Percentiles rank a stretch among this genome's conserved stretches.
Conservation (phyloP, 1,139 yeast species). For the Geotrichum carabidarum region DNA sequence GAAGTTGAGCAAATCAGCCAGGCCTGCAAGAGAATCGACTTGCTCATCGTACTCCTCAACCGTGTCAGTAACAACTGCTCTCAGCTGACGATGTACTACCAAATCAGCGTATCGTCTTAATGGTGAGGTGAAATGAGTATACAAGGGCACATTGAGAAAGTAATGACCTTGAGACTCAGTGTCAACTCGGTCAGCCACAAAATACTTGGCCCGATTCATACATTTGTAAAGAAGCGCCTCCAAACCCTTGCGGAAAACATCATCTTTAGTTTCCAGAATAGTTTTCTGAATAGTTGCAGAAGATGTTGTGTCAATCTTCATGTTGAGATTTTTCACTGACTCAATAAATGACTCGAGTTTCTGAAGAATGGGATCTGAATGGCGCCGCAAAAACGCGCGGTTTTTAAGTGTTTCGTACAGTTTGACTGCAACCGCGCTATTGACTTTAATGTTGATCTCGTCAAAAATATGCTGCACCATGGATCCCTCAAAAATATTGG, state of each 20-base stretch:
- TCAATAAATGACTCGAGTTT: constrained; percentile 76
- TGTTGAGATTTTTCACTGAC: constrained; percentile 54
- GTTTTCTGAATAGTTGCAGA: constrained; percentile 71
- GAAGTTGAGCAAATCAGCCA: constrained; percentile 89
- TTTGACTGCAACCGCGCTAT: constrained; percentile 79
- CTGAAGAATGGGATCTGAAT: constrained; percentile 74
- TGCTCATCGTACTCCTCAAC: constrained; percentile 47
- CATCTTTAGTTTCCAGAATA: constrained; percentile 59
- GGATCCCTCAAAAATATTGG: constrained; percentile 63
- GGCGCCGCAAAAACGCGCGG: constrained; percentile 78
- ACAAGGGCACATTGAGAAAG: constrained; percentile 74
- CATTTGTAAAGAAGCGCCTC: constrained; percentile 79
- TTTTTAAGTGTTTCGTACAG: constrained; percentile 74
- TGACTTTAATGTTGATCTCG: constrained; percentile 77
- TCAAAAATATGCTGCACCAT: constrained; percentile 56
- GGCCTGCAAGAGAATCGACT: constrained; percentile 66
- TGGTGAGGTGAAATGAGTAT: constrained; percentile 93
- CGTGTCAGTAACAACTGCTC: constrained; percentile 50
- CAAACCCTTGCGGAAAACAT: constrained; percentile 62
- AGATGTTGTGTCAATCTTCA: constrained; percentile 66
- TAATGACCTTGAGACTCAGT: constrained; percentile 71
- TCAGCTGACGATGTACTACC: constrained; percentile 87
- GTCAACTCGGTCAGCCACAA: constrained; percentile 82
- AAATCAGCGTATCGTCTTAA: constrained; percentile 87
- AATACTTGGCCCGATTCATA: constrained; percentile 79